Conservation (phyloP, 179 eudicot species). For the Actinidia chinensis region DNA sequence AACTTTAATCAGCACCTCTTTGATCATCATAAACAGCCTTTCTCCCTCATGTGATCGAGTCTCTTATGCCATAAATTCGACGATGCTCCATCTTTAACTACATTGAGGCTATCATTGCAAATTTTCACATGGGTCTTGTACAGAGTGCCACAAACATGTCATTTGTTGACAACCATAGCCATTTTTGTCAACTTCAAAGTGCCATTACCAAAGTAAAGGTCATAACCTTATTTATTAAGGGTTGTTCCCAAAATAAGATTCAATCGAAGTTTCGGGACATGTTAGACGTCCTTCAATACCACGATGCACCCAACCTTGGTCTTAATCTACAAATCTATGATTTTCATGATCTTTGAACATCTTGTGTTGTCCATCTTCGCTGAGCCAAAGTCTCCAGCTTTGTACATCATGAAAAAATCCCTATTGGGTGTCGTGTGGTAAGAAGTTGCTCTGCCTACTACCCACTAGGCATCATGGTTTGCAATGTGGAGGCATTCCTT, state of each 20-base stretch:
- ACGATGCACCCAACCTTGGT: neutral
- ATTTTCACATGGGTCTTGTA: constrained; percentile 16
- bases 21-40: neutral
- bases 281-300: neutral
- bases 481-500: neutral
- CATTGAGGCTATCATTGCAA: neutral
- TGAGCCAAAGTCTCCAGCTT: neutral
- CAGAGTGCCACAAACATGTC: neutral
- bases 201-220: neutral
- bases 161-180: neutral
- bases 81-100: constrained; percentile 9
- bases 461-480: neutral
- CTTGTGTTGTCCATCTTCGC: neutral
- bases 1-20: neutral
- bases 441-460: neutral
- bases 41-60: constrained; percentile 5
- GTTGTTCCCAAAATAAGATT: neutral
- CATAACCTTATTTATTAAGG: neutral
- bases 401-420: neutral
- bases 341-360: neutral
- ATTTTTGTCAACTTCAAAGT: neutral
- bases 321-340: neutral
- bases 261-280: neutral
- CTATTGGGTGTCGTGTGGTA: neutral
- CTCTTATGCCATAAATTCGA: constrained; percentile 14